Conservation (phyloP, 106 monocot species). For the Dendrobium huoshanense region DNA sequence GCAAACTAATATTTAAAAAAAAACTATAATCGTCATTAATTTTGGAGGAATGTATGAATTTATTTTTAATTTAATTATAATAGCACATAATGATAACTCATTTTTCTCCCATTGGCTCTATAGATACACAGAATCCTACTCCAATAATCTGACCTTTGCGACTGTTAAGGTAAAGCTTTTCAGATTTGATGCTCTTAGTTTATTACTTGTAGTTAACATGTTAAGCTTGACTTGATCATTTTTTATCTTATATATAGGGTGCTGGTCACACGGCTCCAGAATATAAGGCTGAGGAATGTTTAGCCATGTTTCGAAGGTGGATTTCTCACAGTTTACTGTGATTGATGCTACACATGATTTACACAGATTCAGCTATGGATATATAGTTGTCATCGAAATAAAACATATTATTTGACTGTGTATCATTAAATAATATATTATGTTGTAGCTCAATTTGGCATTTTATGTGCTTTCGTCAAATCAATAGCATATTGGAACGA, state of each 20-base stretch:
- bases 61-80: not conserved
- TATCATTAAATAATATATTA: too few relatives aligned
- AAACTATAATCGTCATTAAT: too few relatives aligned
- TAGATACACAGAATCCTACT: slow-evolving; percentile 3
- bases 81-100: not conserved
- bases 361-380: not conserved
- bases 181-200: too few relatives aligned
- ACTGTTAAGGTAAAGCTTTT: not conserved
- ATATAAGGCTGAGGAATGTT: not conserved
- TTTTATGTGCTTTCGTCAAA: too few relatives aligned
- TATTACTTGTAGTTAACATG: too few relatives aligned
- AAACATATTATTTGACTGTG: too few relatives aligned
- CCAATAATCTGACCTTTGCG: slow-evolving; percentile 6
- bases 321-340: not conserved
- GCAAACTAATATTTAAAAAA: too few relatives aligned
- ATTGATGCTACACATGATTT: not conserved
- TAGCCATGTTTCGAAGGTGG: slow-evolving; percentile 1
- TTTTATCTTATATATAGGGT: not conserved
- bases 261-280: slow-evolving; percentile 5
- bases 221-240: too few relatives aligned
- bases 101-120: too few relatives aligned
- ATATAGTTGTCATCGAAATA: too few relatives aligned
- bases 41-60: not conserved
- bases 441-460: too few relatives aligned
- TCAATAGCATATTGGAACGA: too few relatives aligned